Evolutionary conservation across 2,329 filamentous ascomycete genomes (phyloP).

Genomic region (Paracorniculantispora psalliotae): DNA sequence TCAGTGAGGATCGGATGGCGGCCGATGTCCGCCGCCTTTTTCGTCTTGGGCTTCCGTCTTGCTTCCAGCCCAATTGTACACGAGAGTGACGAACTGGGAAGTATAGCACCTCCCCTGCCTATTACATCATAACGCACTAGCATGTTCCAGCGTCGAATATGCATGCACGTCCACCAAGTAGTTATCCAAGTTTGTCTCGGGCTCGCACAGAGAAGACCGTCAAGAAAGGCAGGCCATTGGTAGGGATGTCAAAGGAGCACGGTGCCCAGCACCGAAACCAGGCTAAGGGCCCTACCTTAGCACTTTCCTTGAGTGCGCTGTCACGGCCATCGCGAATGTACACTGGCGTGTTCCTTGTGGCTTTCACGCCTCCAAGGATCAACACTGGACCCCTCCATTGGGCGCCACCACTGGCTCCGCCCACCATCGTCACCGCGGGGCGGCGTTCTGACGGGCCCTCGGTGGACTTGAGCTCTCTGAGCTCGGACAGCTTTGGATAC

Average conservation of each 20-base stretch:
- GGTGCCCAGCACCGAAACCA: too few relatives aligned
- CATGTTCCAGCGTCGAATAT: background rate
- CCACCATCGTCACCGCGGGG: background rate
- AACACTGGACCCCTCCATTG: background rate
- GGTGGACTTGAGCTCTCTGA: background rate
- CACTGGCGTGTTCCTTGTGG: too few relatives aligned
- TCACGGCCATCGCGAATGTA: too few relatives aligned
- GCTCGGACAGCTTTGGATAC: background rate
- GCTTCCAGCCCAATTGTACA: background rate
- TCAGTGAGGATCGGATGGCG: background rate
- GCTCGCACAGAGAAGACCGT: background rate
- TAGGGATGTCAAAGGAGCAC: too few relatives aligned
- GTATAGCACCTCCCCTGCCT: background rate
- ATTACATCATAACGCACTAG: constrained; percentile 2
- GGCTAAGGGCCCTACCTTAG: too few relatives aligned
- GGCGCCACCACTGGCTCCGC: background rate
- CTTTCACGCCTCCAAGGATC: background rate
- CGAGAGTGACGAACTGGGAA: background rate
- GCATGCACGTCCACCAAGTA: background rate
- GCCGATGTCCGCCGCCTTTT: background rate
- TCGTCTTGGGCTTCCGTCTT: background rate
- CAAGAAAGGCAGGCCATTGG: too few relatives aligned
- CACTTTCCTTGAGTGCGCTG: too few relatives aligned
- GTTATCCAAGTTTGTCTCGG: too few relatives aligned
- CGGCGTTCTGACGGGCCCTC: background rate